Evolutionary conservation across 2,329 filamentous ascomycete genomes (phyloP).

Genomic region (Orbilia ellipsospora): DNA sequence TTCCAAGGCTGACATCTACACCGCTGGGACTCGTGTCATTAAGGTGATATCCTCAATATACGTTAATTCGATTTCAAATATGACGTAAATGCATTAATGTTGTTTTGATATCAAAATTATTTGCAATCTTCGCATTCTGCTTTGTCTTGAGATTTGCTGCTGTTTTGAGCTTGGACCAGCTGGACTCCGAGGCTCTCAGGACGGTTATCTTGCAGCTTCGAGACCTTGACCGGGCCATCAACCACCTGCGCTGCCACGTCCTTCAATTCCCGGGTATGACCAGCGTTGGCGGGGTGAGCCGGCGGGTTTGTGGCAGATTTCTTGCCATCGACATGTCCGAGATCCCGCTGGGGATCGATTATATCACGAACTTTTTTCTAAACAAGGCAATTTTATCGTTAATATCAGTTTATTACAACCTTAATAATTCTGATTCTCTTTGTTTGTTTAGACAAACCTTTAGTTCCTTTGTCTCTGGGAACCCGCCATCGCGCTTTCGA

Average conservation of each 20-base stretch:
- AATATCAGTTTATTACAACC: no score
- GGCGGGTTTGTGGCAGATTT: constrained; percentile 23
- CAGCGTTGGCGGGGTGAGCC: not conserved
- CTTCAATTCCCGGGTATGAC: not conserved
- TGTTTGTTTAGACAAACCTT: constrained; percentile 29
- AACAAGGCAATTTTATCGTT: not conserved
- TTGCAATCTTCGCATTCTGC: constrained; percentile 38
- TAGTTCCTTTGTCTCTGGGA: constrained; percentile 71
- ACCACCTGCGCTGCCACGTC: constrained; percentile 6
- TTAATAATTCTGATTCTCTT: not conserved
- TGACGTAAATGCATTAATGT: no score
- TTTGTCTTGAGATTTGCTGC: constrained; percentile 1
- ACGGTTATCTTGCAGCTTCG: constrained; percentile 5
- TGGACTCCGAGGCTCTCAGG: constrained; percentile 6
- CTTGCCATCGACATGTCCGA: constrained; percentile 53
- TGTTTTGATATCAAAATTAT: not conserved
- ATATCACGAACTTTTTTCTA: constrained; percentile 54
- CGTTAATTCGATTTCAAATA: no score
- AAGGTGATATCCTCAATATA: no score
- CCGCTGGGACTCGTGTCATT: no score
- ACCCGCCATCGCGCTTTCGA: constrained; percentile 84
- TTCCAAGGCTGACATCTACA: no score
- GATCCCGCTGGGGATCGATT: constrained; percentile 45
- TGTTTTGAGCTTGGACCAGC: constrained; percentile 6
- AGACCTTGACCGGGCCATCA: not conserved